Evolutionary conservation across 2,329 filamentous ascomycete genomes (phyloP).

Genomic region (Fusarium caatingaense): DNA sequence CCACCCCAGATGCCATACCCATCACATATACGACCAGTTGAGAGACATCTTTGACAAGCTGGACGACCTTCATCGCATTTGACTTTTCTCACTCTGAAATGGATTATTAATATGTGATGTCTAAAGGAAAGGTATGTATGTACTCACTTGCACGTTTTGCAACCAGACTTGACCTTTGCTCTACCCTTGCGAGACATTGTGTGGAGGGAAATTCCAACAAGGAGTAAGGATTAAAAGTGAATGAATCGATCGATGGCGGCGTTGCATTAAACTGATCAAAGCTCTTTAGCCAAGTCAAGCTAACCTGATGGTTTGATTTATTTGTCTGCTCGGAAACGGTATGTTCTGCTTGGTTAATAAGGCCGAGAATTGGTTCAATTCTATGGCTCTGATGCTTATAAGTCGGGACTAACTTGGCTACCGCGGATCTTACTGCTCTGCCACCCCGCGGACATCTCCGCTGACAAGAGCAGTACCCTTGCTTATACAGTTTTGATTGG

Average conservation of each 20-base stretch:
- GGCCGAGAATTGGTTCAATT: background rate
- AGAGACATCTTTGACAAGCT: conserved; percentile 33
- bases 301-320: background rate
- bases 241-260: background rate
- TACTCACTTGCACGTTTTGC: conserved; percentile 40
- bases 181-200: conserved; percentile 25
- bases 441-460: conserved; percentile 18
- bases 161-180: conserved; percentile 37
- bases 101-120: background rate
- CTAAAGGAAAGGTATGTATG: background rate
- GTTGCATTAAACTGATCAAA: background rate
- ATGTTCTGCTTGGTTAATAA: conserved; percentile 28
- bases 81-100: conserved; percentile 31
- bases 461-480: background rate
- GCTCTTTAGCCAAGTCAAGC: background rate
- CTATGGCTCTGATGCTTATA: conserved; percentile 17
- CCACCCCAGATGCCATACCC: conserved; percentile 41
- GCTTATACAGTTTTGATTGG: conserved; percentile 23
- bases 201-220: background rate
- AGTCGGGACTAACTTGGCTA: conserved; percentile 8
- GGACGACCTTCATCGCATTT: conserved; percentile 37
- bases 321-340: conserved; percentile 41
- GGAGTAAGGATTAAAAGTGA: background rate
- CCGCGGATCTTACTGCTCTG: conserved; percentile 12
- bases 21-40: conserved; percentile 33